Evolutionary conservation across 805 yeast genomes (phyloP), one percentile per base, ranked within the genome.

Genomic region (Metschnikowia shivogae): DNA sequence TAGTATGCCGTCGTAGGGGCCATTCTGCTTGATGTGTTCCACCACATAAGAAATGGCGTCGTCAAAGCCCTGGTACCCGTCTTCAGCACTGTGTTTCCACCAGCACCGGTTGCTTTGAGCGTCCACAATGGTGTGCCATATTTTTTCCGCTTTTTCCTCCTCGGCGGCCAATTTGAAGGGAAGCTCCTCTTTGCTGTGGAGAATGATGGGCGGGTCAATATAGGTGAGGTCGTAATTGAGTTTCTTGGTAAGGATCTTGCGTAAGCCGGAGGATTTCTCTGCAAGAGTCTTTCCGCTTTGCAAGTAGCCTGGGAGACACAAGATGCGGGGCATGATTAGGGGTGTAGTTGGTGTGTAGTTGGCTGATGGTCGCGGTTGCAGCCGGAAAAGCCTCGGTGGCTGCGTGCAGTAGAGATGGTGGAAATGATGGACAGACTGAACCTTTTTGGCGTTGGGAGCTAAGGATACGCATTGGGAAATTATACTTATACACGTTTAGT

Each of bases 1-100:
- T 30, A 71, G 53, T 19, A 71, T 56, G 0, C 74, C 75, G 39
- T 67, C 67, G 50, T 64, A 70, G 0, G 76, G 76, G 7, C 76
- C 76, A 45, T 70, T 54, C 36, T 56, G 40, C 32, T 55, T 53
- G 33, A 71, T 60, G 44, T 70, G 56, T 1, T 59, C 44, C 26
- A 55, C 46, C 17, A 68, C 50, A 39, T 55, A 60, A 5, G 59
- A 42, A 22, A 66, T 42, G 0, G 71, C 50, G 17, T 58, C 59
- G 7, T 61, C 58, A 26, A 64, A 60, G 4, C 72, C 72, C 6
- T 47, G 45, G 42, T 67, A 62, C 6, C 49, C 55, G 2, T 56
- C 49, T 4, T 51, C 53, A n/a, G 40, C 11, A 7, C 44, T 39
- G 1, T 49, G 47, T 32, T 54, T 61, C 64, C 67, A 69, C 74